Conservation (phyloP, 768 basidiomycete species). For the Hysterangium stoloniferum region DNA sequence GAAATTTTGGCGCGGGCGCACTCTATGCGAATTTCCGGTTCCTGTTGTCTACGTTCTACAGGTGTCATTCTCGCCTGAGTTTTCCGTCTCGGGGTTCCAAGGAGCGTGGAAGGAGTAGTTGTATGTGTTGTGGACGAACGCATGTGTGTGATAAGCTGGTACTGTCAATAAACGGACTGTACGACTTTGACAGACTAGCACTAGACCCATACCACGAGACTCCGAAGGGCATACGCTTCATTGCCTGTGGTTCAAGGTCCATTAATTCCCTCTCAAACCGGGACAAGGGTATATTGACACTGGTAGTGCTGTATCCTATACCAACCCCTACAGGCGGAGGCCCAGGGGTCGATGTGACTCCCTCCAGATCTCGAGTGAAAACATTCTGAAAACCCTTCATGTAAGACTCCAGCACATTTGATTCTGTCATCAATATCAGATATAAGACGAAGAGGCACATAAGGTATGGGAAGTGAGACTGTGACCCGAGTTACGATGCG, state of each 20-base stretch:
- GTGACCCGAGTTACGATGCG: not conserved
- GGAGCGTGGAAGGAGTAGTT: not conserved
- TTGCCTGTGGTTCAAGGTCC: conserved; percentile 6
- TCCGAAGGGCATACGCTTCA: not conserved
- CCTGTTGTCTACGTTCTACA: conserved; percentile 45
- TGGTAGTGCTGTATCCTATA: conserved; percentile 67
- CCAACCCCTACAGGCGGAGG: conserved; percentile 74
- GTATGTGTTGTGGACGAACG: not conserved
- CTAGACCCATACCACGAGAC: not conserved
- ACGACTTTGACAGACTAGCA: too few relatives aligned
- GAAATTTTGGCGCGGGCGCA: conserved; percentile 55
- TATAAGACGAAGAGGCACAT: conserved; percentile 66
- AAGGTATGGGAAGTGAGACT: conserved; percentile 34
- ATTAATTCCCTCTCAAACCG: not conserved
- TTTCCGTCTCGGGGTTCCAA: not conserved
- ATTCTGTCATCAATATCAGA: conserved; percentile 95
- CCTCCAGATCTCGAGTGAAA: conserved; percentile 77
- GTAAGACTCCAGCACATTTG: conserved; percentile 68
- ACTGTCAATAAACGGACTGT: too few relatives aligned
- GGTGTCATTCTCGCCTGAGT: conserved; percentile 31
- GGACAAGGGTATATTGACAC: not conserved
- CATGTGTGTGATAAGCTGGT: not conserved
- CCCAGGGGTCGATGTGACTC: conserved; percentile 51
- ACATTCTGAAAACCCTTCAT: conserved; percentile 84
- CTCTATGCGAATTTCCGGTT: conserved; percentile 59